Base-by-base conservation (phyloP, 805 yeast species). In the Citeromyces nyonsensis region DNA sequence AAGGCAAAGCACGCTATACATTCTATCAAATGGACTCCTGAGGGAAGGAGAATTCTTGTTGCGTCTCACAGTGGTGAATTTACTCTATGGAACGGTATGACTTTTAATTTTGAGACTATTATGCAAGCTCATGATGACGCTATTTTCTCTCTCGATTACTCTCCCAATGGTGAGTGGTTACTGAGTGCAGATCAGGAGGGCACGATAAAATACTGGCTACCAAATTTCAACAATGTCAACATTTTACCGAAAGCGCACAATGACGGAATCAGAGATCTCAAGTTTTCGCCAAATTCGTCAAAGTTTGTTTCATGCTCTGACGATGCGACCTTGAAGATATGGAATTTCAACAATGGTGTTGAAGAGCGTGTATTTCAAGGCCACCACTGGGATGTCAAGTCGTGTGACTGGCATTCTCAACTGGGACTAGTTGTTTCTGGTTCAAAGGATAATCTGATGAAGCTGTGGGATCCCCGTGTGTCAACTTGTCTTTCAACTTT, bases 81-180 rank as follows among this genome's bases (percentile, higher is more conserved):
- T 54, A 86, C 97, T 9, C 60, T 91, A 30, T 91, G 97, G 97
- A 85, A 86, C 51, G 96, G 97, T 8, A 70, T 81, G 63, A 78
- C 94, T 7, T 91, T 88, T 56, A 84, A 83, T 49, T 85, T 91
- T 49, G 99, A 91, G 51, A 83, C 95, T 34, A 85, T 91, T 40
- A 91, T 86, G 93, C 98, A 91, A 59, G 97, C 97, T 1, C 99
- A 91, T 54, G 99, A 91, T 51, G 65, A 79, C 37, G 85, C 95
- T 0, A 79, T 91, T 25, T 66, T 85, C 24, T 63, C 88, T 1
- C 58, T 84, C 47, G 66, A 70, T 40, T 91, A 88, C 55, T 75
- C 91, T 5, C 93, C 84, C 51, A 76, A 78, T 38, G 95, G 84
- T 38, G 95, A 86, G 40, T 91, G 97, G 97, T 65, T 91, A 38